phyloP scores from a whole-genome alignment of 345 rosid species.

The Arabis hirsuta region DNA sequence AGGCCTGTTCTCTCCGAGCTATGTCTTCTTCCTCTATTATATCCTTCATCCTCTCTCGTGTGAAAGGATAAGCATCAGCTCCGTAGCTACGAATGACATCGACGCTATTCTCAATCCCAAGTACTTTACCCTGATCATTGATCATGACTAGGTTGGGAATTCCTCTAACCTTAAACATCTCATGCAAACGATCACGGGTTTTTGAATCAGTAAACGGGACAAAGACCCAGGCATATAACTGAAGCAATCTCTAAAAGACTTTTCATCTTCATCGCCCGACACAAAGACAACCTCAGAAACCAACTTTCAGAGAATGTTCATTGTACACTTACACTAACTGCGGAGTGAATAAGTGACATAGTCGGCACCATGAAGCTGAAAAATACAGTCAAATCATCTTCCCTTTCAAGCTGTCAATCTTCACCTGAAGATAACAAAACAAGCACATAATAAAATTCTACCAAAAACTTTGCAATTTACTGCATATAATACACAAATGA shows the following conservation, averaged over 20 bases:
- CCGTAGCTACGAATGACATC: slow-evolving; percentile 63
- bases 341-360: slow-evolving; percentile 72
- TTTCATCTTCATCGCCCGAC: slow-evolving; percentile 61
- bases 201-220: slow-evolving; percentile 70
- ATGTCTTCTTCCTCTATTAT: slow-evolving; percentile 65
- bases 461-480: neutral
- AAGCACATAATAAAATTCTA: neutral
- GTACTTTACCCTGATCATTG: slow-evolving; percentile 57
- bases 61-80: slow-evolving; percentile 70
- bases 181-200: slow-evolving; percentile 54
- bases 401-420: slow-evolving; percentile 68
- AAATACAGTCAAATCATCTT: slow-evolving; percentile 80
- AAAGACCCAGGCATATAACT: slow-evolving; percentile 91
- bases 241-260: slow-evolving; percentile 61
- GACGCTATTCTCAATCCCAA: slow-evolving; percentile 54
- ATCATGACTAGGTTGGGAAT: slow-evolving; percentile 75
- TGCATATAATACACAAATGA: neutral
- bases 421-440: slow-evolving; percentile 51
- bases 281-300: slow-evolving; percentile 67
- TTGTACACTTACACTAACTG: slow-evolving; percentile 57
- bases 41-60: slow-evolving; percentile 59
- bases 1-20: slow-evolving; percentile 62
- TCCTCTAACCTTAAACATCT: slow-evolving; percentile 61
- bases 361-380: slow-evolving; percentile 89
- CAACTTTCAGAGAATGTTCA: slow-evolving; percentile 52